phyloP scores from a whole-genome alignment of 2,329 filamentous ascomycete species.

The Leptographium procerum region DNA sequence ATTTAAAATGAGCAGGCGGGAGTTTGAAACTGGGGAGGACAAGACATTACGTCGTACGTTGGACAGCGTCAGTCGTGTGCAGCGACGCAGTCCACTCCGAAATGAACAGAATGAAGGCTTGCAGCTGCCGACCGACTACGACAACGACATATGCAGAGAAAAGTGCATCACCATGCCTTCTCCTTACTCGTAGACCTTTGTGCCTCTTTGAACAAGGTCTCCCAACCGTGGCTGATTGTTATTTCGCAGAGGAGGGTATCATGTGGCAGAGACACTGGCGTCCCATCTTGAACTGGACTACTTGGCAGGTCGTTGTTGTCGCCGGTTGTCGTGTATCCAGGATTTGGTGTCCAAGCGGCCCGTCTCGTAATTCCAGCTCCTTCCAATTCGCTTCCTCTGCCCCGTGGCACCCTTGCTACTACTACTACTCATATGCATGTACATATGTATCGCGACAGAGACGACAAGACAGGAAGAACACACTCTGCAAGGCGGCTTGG shows the following conservation, averaged over 20 bases:
- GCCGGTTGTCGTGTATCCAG: too few relatives aligned
- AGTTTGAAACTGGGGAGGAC: background rate
- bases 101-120: background rate
- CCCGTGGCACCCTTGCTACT: background rate
- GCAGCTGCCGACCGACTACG: too few relatives aligned
- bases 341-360: too few relatives aligned
- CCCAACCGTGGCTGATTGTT: too few relatives aligned
- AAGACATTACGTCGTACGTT: background rate
- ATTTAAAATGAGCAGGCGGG: background rate
- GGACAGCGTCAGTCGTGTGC: background rate
- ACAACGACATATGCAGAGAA: background rate
- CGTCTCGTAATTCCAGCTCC: background rate
- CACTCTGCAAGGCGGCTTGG: background rate
- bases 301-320: too few relatives aligned
- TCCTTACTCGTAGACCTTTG: too few relatives aligned
- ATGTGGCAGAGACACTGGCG: too few relatives aligned
- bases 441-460: background rate
- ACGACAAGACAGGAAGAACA: background rate
- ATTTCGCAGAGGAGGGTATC: too few relatives aligned
- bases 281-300: too few relatives aligned
- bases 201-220: too few relatives aligned
- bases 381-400: background rate
- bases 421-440: too few relatives aligned
- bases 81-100: background rate
- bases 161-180: background rate